Conservation (phyloP, 257 asterid genomes). For the Dorcoceras hygrometricum region DNA sequence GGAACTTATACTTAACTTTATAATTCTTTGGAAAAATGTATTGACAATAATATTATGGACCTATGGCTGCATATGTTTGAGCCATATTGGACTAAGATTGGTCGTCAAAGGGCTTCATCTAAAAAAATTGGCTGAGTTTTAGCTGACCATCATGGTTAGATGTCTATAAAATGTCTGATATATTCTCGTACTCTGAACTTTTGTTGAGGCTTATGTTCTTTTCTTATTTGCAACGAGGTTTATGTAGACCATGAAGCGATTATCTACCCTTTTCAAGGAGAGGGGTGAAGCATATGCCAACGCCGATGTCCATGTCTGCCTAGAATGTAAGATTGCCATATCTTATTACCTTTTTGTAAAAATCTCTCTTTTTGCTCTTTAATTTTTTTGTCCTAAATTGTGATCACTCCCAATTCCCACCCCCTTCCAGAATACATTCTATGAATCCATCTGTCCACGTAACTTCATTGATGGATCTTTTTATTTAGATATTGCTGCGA, state of each 20-base stretch:
- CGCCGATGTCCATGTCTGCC: slow-evolving; percentile 67
- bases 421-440: background rate
- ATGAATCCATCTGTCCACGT: background rate
- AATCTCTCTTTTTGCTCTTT: background rate
- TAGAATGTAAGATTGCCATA: slow-evolving; percentile 53
- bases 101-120: background rate
- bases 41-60: background rate
- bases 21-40: background rate
- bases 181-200: background rate
- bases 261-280: slow-evolving; percentile 56
- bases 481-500: slow-evolving; percentile 54
- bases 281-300: slow-evolving; percentile 81
- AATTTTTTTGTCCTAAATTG: background rate
- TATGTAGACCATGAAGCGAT: slow-evolving; percentile 65
- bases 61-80: background rate
- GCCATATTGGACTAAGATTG: background rate
- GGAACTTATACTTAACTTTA: background rate
- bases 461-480: slow-evolving; percentile 6
- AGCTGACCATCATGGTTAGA: background rate
- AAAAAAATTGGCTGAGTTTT: background rate
- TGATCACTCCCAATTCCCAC: background rate
- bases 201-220: background rate
- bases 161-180: background rate
- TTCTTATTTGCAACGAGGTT: slow-evolving; percentile 9
- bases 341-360: background rate